A percentile compares a stretch with the other conserved stretches of the same genome.
Conservation (phyloP, 176 grass and related monocot genomes). For the Bolboschoenus planiculmis region DNA sequence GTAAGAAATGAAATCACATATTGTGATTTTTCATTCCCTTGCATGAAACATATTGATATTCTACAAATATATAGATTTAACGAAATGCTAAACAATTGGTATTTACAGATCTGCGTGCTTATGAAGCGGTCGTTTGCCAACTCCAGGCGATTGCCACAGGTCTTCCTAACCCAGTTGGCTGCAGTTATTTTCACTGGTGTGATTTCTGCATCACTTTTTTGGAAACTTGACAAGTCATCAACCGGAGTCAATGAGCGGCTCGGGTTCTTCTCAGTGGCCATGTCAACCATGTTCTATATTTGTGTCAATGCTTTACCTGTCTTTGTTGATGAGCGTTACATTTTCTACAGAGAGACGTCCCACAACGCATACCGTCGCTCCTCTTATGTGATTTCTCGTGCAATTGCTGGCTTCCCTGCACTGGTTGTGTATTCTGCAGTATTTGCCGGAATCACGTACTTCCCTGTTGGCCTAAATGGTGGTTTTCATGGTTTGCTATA, state of each 20-base stretch:
- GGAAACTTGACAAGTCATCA: conserved; percentile 28
- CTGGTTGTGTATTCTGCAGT: conserved; percentile 62
- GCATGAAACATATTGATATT: not conserved
- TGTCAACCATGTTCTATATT: conserved; percentile 81
- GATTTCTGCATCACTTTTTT: conserved; percentile 60
- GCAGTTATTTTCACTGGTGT: conserved; percentile 59
- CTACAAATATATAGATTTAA: not conserved
- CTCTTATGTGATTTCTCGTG: conserved; percentile 67
- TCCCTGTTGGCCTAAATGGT: conserved; percentile 46
- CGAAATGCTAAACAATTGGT: too few relatives aligned
- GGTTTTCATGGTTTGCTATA: conserved; percentile 43
- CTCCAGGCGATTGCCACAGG: conserved; percentile 52
- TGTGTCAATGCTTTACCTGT: conserved; percentile 68
- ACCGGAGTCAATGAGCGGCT: conserved; percentile 48
- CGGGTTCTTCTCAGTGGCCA: conserved; percentile 68
- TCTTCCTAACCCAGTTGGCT: conserved; percentile 54
- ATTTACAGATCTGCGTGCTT: conserved; percentile 51
- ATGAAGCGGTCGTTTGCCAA: conserved; percentile 54
- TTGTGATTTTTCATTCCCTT: not conserved
- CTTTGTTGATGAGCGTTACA: conserved; percentile 86
- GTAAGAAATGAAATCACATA: not conserved
- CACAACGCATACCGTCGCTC: conserved; percentile 84
- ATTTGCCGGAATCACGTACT: conserved; percentile 65
- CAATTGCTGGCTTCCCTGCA: conserved; percentile 59
- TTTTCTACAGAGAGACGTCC: conserved; percentile 73